phyloP scores from a whole-genome alignment of 345 rosid species.

The Nephelium lappaceum region DNA sequence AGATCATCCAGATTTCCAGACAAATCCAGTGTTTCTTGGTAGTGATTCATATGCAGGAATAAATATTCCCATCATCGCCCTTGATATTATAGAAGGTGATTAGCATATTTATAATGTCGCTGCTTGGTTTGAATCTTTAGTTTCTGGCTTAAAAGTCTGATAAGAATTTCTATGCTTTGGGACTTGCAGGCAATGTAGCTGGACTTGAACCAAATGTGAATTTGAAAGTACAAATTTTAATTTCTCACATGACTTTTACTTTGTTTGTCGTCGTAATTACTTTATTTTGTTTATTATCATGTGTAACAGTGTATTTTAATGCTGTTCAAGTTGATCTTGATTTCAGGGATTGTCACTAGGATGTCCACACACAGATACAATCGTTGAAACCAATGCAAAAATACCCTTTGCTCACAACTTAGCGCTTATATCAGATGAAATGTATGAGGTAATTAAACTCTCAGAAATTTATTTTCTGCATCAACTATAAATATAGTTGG shows the following conservation, averaged over 20 bases:
- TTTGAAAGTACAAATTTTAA: slow-evolving; percentile 25
- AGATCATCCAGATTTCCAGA: slow-evolving; percentile 34
- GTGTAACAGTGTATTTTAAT: background rate
- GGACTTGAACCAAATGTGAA: slow-evolving; percentile 23
- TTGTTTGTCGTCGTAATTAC: background rate
- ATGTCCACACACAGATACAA: slow-evolving; percentile 32
- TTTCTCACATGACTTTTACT: background rate
- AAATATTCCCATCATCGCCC: slow-evolving; percentile 23
- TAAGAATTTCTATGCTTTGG: background rate
- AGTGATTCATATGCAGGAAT: slow-evolving; percentile 47
- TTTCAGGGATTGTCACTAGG: slow-evolving; percentile 27
- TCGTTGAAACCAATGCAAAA: slow-evolving; percentile 28
- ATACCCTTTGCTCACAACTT: slow-evolving; percentile 27
- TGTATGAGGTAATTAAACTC: slow-evolving; percentile 19
- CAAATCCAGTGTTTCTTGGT: slow-evolving; percentile 29
- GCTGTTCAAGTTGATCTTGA: background rate
- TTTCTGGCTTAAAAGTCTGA: background rate
- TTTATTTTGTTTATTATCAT: background rate
- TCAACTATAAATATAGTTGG: too few species aligned
- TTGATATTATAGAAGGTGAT: slow-evolving; percentile 35
- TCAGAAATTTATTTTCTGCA: too few species aligned
- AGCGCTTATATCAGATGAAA: slow-evolving; percentile 25
- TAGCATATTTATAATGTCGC: too few species aligned
- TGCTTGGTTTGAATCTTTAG: background rate
- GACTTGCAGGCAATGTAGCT: slow-evolving; percentile 27